These are phyloP conservation scores for Umbellularia californica DNA, from an alignment of 164 flowering plant species.

Conservation along the genomic window DNA sequence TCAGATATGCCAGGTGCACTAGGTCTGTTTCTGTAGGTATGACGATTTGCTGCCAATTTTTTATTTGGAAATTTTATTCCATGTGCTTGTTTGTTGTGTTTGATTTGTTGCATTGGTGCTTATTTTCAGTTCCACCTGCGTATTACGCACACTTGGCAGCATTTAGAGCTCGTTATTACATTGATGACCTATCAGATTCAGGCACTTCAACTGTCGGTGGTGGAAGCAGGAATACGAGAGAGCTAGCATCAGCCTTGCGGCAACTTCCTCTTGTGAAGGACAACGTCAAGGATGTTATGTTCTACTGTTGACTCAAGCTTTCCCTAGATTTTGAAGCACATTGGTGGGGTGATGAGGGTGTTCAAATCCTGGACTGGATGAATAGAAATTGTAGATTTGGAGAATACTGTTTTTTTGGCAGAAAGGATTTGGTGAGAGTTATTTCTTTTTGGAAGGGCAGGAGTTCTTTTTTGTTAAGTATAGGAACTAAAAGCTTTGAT, in stretches of 20 bases:
- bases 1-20: conserved; percentile 71
- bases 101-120: background rate
- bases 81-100: background rate
- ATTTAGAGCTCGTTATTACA: conserved; percentile 61
- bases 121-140: conserved; percentile 77
- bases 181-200: conserved; percentile 44
- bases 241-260: conserved; percentile 6
- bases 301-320: conserved; percentile 44
- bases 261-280: conserved; percentile 51
- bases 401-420: too few species aligned
- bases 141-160: conserved; percentile 85
- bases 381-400: too few species aligned
- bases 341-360: too few species aligned
- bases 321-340: too few species aligned
- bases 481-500: too few species aligned
- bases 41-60: conserved; percentile 9
- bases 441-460: too few species aligned
- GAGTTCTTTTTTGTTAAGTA: too few species aligned
- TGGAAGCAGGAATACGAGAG: conserved; percentile 17
- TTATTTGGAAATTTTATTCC: background rate
- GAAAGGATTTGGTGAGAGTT: too few species aligned
- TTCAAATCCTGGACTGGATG: too few species aligned
- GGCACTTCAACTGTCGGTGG: conserved; percentile 25
- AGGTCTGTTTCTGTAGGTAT: conserved; percentile 81
- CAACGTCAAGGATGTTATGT: conserved; percentile 67